phyloP scores from a whole-genome alignment of 176 grass and related monocot species.

The Carex scoparia region DNA sequence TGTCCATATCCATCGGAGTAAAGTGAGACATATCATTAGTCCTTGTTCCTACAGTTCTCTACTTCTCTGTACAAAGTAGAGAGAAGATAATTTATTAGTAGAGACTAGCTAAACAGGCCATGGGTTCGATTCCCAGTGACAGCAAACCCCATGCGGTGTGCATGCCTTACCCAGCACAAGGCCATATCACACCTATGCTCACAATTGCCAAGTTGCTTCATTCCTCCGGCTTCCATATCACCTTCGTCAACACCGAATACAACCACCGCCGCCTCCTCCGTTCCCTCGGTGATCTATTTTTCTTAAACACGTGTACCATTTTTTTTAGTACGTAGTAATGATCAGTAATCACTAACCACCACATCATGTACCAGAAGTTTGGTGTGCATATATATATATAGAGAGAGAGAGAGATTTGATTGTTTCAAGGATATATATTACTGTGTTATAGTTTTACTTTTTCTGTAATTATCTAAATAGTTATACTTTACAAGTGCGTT shows the following conservation, averaged over 20 bases:
- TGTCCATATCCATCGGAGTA: background rate
- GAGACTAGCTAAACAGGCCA: background rate
- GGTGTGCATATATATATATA: no score
- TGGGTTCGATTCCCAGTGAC: background rate
- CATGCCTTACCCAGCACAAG: slow-evolving; percentile 22
- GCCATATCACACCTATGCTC: slow-evolving; percentile 22
- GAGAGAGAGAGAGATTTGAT: no score
- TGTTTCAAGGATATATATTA: background rate
- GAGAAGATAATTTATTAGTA: background rate
- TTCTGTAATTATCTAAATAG: no score
- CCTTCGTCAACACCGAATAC: slow-evolving; percentile 58
- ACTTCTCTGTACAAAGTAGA: background rate
- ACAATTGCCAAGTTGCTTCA: slow-evolving; percentile 15
- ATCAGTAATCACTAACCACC: background rate
- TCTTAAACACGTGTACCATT: no score
- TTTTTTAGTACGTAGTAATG: no score
- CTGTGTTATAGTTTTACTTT: no score
- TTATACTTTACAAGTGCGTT: no score
- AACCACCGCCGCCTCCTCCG: slow-evolving; percentile 36
- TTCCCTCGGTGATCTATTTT: slow-evolving; percentile 1
- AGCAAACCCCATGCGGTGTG: slow-evolving; percentile 9
- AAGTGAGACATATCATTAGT: background rate
- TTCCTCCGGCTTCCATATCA: slow-evolving; percentile 33
- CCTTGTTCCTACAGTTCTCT: background rate
- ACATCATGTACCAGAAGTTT: background rate